Percentiles rank a stretch among this genome's conserved stretches.
These are phyloP conservation scores for Amphirosellinia nigrospora DNA, from an alignment of 495 filamentous ascomycete genomes.

Conservation along the genomic window DNA sequence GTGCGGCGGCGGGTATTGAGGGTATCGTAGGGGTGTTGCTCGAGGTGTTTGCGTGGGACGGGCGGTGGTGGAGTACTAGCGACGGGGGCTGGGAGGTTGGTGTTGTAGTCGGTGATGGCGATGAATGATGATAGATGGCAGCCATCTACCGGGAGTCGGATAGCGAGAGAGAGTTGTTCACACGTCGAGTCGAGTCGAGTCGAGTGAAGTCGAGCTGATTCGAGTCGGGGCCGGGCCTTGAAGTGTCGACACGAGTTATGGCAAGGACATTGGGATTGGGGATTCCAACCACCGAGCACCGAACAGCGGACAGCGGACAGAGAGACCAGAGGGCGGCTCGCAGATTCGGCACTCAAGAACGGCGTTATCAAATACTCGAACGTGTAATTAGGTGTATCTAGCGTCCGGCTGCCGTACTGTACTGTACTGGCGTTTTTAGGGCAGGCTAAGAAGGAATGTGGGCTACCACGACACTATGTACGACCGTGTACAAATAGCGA, in stretches of 20 bases:
- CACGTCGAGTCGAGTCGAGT: too few species aligned
- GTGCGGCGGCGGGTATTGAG: neutral
- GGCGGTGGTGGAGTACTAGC: slow-evolving; percentile 1
- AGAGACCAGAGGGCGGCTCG: too few species aligned
- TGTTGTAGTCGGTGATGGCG: slow-evolving; percentile 7
- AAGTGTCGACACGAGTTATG: slow-evolving; percentile 17
- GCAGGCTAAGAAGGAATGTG: slow-evolving; percentile 20
- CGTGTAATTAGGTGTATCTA: neutral
- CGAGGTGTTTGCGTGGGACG: slow-evolving; percentile 16
- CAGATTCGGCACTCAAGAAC: neutral
- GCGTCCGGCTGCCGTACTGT: neutral
- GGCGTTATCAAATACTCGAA: slow-evolving; percentile 3
- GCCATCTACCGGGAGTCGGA: slow-evolving; percentile 27
- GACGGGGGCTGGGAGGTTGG: slow-evolving; percentile 5
- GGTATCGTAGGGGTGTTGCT: neutral
- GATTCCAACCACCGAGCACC: slow-evolving; percentile 18
- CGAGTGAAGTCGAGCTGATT: too few species aligned
- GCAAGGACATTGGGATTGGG: slow-evolving; percentile 12
- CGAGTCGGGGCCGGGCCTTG: slow-evolving; percentile 17
- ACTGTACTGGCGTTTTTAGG: slow-evolving; percentile 12
- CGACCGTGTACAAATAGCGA: slow-evolving; percentile 3
- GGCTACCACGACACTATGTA: slow-evolving; percentile 15
- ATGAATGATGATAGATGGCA: slow-evolving; percentile 16
- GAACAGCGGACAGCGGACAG: too few species aligned
- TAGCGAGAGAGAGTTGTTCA: slow-evolving; percentile 12